These are phyloP conservation scores for Fusarium napiforme DNA, from an alignment of 2,329 filamentous ascomycete genomes.

Conservation along the genomic window DNA sequence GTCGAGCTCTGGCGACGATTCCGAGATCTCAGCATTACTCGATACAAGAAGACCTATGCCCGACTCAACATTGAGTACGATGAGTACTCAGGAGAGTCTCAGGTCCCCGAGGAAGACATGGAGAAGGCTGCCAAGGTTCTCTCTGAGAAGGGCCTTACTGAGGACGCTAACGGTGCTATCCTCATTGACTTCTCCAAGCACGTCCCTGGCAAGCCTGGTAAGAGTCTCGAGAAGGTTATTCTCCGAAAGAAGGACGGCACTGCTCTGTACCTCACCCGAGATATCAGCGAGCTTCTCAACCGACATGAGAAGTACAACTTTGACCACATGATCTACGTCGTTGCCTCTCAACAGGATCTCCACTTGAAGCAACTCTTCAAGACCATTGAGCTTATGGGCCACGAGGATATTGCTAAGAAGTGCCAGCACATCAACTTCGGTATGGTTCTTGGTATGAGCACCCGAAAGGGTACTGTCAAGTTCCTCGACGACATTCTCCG, in stretches of 20 bases:
- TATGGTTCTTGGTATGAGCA: constrained; percentile 76
- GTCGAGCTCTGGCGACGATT: constrained; percentile 73
- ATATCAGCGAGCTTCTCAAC: constrained; percentile 78
- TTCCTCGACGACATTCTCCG: constrained; percentile 63
- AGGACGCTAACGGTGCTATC: constrained; percentile 77
- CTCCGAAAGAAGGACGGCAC: constrained; percentile 80
- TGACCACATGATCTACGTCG: constrained; percentile 84
- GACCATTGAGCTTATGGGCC: constrained; percentile 77
- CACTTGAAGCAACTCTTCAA: constrained; percentile 82
- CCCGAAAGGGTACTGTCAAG: constrained; percentile 78
- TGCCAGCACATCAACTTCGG: constrained; percentile 82
- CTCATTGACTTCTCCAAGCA: constrained; percentile 79
- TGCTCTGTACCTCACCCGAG: constrained; percentile 80
- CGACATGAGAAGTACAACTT: constrained; percentile 72
- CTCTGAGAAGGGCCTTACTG: constrained; percentile 71
- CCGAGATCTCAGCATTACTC: constrained; percentile 73
- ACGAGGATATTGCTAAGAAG: constrained; percentile 73
- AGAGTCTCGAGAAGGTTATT: constrained; percentile 76
- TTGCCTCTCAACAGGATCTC: constrained; percentile 76
- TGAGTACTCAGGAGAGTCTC: constrained; percentile 77
- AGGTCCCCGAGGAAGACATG: constrained; percentile 76
- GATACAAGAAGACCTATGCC: constrained; percentile 75
- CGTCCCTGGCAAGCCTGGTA: constrained; percentile 72
- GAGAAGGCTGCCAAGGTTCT: constrained; percentile 69
- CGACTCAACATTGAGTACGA: constrained; percentile 78